Conservation (phyloP, 2,329 filamentous ascomycete genomes). For the Escovopsis weberi region DNA sequence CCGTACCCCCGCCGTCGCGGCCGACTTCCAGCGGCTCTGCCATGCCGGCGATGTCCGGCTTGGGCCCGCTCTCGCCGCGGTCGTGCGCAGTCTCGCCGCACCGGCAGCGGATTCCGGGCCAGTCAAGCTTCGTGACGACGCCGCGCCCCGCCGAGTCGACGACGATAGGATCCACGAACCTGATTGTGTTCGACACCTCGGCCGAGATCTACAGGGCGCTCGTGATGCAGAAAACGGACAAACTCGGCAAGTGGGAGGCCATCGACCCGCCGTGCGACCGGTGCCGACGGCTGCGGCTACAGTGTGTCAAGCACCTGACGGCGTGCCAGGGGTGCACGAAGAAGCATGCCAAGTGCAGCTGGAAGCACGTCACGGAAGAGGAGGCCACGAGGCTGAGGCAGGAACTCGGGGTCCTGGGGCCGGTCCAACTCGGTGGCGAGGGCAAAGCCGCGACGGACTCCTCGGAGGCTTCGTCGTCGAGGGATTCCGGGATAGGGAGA, state of each 20-base stretch:
- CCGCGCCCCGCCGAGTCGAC: neutral
- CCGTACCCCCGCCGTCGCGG: too few relatives aligned
- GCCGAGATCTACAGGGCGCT: constrained; percentile 30
- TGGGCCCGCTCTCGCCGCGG: constrained; percentile 14
- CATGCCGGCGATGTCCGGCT: neutral
- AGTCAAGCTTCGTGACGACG: constrained; percentile 4
- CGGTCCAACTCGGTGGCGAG: neutral
- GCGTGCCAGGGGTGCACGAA: constrained; percentile 80
- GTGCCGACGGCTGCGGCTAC: constrained; percentile 64
- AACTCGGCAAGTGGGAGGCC: constrained; percentile 54
- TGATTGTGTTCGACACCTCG: constrained; percentile 10
- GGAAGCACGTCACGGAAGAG: constrained; percentile 65
- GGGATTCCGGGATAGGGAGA: neutral
- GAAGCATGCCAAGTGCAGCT: constrained; percentile 79
- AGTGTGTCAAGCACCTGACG: constrained; percentile 74
- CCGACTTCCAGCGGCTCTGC: too few relatives aligned
- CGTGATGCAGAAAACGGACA: constrained; percentile 64
- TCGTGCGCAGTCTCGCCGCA: constrained; percentile 9
- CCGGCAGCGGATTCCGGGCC: constrained; percentile 6
- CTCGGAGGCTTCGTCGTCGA: neutral
- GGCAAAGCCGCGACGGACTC: neutral
- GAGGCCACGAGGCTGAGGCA: constrained; percentile 32
- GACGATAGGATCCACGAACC: neutral
- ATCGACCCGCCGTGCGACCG: constrained; percentile 76
- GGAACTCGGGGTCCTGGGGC: constrained; percentile 12